phyloP scores from a whole-genome alignment of 768 basidiomycete genomes.

The Melanogaster broomeanus region DNA sequence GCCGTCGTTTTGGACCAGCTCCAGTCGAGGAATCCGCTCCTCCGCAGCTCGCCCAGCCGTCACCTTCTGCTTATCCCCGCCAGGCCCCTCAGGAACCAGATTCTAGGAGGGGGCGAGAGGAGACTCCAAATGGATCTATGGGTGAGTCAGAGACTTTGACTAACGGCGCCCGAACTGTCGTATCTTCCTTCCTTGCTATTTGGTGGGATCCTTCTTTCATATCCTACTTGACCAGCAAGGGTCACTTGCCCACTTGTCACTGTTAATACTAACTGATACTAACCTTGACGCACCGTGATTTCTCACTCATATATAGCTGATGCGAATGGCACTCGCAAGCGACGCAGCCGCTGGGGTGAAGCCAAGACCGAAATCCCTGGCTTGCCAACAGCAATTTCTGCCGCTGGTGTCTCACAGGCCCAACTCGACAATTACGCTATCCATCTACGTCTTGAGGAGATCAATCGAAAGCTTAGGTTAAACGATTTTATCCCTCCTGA shows the following conservation, averaged over 20 bases:
- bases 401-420: constrained; percentile 90
- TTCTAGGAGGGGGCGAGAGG: constrained; percentile 66
- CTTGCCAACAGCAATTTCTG: constrained; percentile 90
- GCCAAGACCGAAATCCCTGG: constrained; percentile 90
- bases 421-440: constrained; percentile 99
- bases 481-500: constrained; percentile 97
- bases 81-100: constrained; percentile 57
- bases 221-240: constrained; percentile 32
- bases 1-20: constrained; percentile 89
- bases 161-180: constrained; percentile 39
- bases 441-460: constrained; percentile 94
- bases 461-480: constrained; percentile 89
- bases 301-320: constrained; percentile 60
- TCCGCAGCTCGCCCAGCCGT: constrained; percentile 85
- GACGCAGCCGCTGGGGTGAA: constrained; percentile 97
- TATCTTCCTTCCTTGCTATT: constrained; percentile 37
- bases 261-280: constrained; percentile 50
- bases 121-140: constrained; percentile 67
- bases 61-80: constrained; percentile 83
- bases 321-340: constrained; percentile 87
- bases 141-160: constrained; percentile 62
- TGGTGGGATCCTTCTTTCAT: constrained; percentile 29
- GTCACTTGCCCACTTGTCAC: constrained; percentile 34
- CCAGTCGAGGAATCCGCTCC: constrained; percentile 80
- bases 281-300: constrained; percentile 50